Evolutionary conservation across 331 rosid genomes (phyloP).

Genomic region (Acacia concinna): DNA sequence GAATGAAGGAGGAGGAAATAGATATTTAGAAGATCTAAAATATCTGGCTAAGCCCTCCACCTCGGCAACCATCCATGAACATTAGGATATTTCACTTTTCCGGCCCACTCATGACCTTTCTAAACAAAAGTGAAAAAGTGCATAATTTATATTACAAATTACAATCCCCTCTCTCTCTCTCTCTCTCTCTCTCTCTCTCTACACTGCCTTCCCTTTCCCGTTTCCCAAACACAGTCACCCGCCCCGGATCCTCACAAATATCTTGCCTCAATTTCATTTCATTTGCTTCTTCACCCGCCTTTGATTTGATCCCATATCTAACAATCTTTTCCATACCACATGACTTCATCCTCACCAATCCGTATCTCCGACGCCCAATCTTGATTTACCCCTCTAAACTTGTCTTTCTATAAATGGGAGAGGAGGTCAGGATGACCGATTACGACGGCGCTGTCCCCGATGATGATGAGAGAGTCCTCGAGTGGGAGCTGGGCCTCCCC

Average conservation of each 20-base stretch:
- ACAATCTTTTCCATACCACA: background rate
- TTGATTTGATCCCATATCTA: slow-evolving; percentile 23
- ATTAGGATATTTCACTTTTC: slow-evolving; percentile 53
- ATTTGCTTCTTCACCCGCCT: background rate
- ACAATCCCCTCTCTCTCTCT: background rate
- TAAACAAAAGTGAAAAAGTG: background rate
- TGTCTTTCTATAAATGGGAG: slow-evolving; percentile 52
- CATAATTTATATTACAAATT: background rate
- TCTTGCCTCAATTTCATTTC: slow-evolving; percentile 24
- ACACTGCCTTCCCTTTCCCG: slow-evolving; percentile 20
- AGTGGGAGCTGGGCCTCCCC: slow-evolving; percentile 87
- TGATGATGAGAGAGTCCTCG: slow-evolving; percentile 52
- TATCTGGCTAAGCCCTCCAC: slow-evolving; percentile 56
- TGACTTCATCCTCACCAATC: background rate
- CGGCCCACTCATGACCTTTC: background rate
- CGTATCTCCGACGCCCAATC: background rate
- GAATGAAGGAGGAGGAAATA: background rate
- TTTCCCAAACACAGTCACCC: slow-evolving; percentile 34
- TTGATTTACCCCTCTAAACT: background rate
- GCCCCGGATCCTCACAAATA: slow-evolving; percentile 48
- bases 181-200: too few relatives aligned
- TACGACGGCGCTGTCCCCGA: slow-evolving; percentile 20
- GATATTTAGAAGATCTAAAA: slow-evolving; percentile 51
- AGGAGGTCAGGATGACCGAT: slow-evolving; percentile 67
- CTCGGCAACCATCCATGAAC: slow-evolving; percentile 22